These are phyloP conservation scores for Vigna nakashimae DNA, from an alignment of 306 rosid species.

Conservation along the genomic window DNA sequence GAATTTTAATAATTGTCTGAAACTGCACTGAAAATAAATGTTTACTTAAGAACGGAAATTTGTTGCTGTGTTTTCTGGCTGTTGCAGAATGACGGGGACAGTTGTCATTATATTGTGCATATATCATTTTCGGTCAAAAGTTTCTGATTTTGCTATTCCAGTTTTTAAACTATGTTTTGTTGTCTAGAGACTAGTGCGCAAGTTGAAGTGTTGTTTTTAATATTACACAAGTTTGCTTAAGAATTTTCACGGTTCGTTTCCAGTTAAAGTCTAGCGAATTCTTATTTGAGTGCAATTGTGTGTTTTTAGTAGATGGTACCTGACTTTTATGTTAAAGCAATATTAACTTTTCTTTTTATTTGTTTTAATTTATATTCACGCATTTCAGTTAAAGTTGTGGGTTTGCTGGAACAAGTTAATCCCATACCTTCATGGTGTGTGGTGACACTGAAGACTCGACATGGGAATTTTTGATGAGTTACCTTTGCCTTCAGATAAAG, in stretches of 20 bases:
- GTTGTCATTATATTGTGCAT: conserved; percentile 7
- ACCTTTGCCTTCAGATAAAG: conserved; percentile 84
- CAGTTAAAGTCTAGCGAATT: conserved; percentile 19
- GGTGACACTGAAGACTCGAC: conserved; percentile 50
- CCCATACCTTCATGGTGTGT: conserved; percentile 47
- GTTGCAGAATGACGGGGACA: background rate
- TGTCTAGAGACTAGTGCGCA: conserved; percentile 11
- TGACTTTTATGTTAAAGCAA: conserved; percentile 6
- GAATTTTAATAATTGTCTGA: background rate
- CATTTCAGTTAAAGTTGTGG: conserved; percentile 51
- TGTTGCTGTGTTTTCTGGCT: background rate
- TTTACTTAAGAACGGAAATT: background rate
- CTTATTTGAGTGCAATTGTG: conserved; percentile 26
- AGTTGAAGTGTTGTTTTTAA: background rate
- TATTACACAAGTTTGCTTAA: conserved; percentile 4
- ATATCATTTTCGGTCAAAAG: background rate
- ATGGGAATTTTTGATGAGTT: conserved; percentile 96
- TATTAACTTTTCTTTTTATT: background rate
- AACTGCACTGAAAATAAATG: background rate
- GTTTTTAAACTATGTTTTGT: conserved; percentile 16
- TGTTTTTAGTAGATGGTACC: background rate
- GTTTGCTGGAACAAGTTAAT: conserved; percentile 49
- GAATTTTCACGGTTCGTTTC: conserved; percentile 22
- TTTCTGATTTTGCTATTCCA: background rate
- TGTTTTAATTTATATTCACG: conserved; percentile 15